Base-by-base conservation (phyloP, 164 flowering plant genomes). In the Paratinospora sagittata region DNA sequence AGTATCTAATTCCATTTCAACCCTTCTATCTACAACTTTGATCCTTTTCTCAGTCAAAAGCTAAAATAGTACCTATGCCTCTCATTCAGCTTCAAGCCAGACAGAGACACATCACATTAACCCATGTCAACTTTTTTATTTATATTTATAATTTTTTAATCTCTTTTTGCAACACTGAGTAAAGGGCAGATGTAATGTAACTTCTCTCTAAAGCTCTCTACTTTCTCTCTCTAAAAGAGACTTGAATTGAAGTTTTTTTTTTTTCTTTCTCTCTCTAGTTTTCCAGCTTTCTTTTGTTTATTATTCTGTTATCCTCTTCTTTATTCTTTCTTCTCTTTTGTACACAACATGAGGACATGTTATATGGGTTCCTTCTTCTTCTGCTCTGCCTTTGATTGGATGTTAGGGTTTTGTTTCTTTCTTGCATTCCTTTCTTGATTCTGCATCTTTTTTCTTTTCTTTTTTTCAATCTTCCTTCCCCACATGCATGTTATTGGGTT, bases 401-500 rank as follows among this genome's bases (percentile, higher is more conserved):
- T 70, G 71, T 73, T 72, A 72, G 69, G 78, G 75, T 61, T 72
- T 73, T 70, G 72, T 67, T 74, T 60, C 58, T 52, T 73, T 70
- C 41, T 55, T 49, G 52, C 45, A 65, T 68, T 71, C 76, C 57
- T 78, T 78, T 66, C 78, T 67, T 70, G 72, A 60, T 63, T 72
- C 62, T 74, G 36, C 34, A 27, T 63, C 72, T 66, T 73, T 78
- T 67, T 65, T 45, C 69, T 72, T 71, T 67, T 73, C 74, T 73
- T 66, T 61, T 61, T 68, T 67, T 49, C 21, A 37, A 1, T 12
- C 47, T 55, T 16, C 24, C 21, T 19, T 34, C 23, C 77, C 73
- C 82, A 81, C 82, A 80, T 86, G 86, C 84, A 78, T 81, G 86
- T 80, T 81, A 74, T 75, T 78, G 74, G 72, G 79, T 70, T 83